Evolutionary conservation across 805 yeast genomes (phyloP), one percentile per base, ranked within the genome.

Genomic region (Myxozyma nipponensis): DNA sequence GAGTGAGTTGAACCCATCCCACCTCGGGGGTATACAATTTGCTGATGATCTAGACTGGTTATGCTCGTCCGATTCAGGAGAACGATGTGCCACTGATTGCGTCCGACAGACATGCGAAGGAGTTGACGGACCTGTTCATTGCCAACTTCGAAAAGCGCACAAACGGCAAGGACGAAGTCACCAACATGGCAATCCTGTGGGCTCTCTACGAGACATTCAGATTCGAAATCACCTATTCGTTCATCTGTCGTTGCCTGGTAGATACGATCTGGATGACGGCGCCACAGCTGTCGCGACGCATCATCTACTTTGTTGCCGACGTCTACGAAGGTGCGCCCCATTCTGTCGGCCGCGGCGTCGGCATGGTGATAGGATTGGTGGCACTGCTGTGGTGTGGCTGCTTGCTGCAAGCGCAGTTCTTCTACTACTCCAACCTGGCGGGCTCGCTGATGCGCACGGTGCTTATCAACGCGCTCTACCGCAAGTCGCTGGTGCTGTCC

Each of bases 361-460:
- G 93, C 6, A 84, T 78, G 59, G 83, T 90, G 6, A 69, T 88
- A 42, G 95, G 90, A 18, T 73, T 85, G 9, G 75, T 82, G 38
- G 57, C 71, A 1, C 70, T 89, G 66, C 77, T 84, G 58, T 56
- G 77, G 17, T 36, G 72, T 1, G 68, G 74, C 46, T 79, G 82
- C 38, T 42, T 79, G 10, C 59, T 69, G 40, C 70, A 81, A 44
- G 82, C 86, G 44, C 84, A 82, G 62, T 81, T 75, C 56, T 84
- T 85, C 64, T 82, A 82, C 59, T 69, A 70, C 28, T 71, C 86
- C 3, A 73, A 79, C 66, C 65, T 78, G 52, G 74, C 79, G 9
- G 95, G 96, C 57, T 85, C 84, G 17, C 80, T 82, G 63, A 77
- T 76, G 2, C 81, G 86, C 62, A 82, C 89, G 0, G 76, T 83